Base-by-base conservation (phyloP, 2,329 filamentous ascomycete species). In the Fusarium albosuccineum region DNA sequence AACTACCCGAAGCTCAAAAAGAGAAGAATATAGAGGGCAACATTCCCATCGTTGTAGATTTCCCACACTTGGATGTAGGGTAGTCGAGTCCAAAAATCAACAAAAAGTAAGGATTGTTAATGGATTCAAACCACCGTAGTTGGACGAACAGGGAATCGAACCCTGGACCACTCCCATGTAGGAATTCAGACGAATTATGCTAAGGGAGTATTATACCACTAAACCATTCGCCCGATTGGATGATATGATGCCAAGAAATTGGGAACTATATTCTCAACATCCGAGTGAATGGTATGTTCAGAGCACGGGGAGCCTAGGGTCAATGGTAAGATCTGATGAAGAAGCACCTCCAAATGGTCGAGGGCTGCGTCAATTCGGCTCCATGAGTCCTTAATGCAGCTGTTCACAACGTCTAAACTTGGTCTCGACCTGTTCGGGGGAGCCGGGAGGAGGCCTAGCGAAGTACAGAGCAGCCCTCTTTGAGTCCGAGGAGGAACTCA, bases 201-300 rank as follows among this genome's bases (percentile, higher is more conserved):
- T 74, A 74, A 74, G 72, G 71, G 71, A 74, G 72, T 74, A 73
- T 74, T 74, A 74, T 74, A 74, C 71, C 71, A 74, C 71, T 74
- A 74, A 74, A 74, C 71, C 71, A 74, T 74, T 73, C 71, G 71
- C 72, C 71, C 71, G 49, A 56, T 54, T 65, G 41, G 48, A 68
- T 71, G 34, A 3, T 14, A 3, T 3, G 2, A 0, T 0, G 0
- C 0, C 0, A 0, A 9, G n/a, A 17, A 48, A 59, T 56, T 27
- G 5, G 3, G 22, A 22, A 5, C 1, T 22, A 22, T 22, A 22
- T 3, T 22, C 22, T 22, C 22, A 22, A 22, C 4, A 4, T 22
- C 22, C 4, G 4, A 3, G 3, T 22, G 22, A 22, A 22, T 22
- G 22, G 22, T 22, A 22, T 4, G 22, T 22, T 22, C 22, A 22